Evolutionary conservation across 1,284 basidiomycete genomes (phyloP).

Genomic region (Cystobasidium sp.): DNA sequence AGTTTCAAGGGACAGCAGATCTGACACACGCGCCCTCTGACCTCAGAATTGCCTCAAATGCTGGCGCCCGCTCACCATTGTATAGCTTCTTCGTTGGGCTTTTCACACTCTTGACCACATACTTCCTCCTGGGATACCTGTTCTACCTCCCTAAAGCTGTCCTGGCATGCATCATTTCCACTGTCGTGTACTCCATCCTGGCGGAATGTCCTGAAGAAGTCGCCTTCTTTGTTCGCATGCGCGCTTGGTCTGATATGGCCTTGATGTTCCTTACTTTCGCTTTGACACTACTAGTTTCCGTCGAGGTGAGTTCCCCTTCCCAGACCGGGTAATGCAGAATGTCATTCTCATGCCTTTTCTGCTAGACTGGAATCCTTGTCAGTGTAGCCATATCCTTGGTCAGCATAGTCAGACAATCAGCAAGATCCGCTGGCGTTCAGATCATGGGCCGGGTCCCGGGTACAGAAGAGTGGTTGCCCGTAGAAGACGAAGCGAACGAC

Average conservation of each 20-base stretch:
- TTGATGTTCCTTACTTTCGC: slow-evolving; percentile 84
- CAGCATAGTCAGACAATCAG: slow-evolving; percentile 83
- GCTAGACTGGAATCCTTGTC: slow-evolving; percentile 69
- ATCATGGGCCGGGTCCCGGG: slow-evolving; percentile 81
- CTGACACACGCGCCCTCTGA: slow-evolving; percentile 56
- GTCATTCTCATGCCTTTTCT: background rate
- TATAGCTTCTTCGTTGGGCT: slow-evolving; percentile 76
- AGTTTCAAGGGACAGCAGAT: background rate
- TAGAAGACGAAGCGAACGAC: slow-evolving; percentile 55
- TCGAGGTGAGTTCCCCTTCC: slow-evolving; percentile 63
- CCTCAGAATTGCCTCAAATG: slow-evolving; percentile 80
- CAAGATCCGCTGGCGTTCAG: slow-evolving; percentile 69
- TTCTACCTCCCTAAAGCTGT: slow-evolving; percentile 81
- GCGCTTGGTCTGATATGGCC: slow-evolving; percentile 81
- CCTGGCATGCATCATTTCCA: slow-evolving; percentile 73
- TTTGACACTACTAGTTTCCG: slow-evolving; percentile 75
- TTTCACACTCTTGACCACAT: slow-evolving; percentile 77
- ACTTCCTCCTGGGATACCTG: slow-evolving; percentile 79
- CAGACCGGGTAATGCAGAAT: background rate
- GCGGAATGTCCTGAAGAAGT: slow-evolving; percentile 63
- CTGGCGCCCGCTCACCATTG: slow-evolving; percentile 86
- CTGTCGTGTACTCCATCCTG: slow-evolving; percentile 84
- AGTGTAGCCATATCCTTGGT: slow-evolving; percentile 82
- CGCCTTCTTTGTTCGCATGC: slow-evolving; percentile 61
- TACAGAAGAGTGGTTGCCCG: slow-evolving; percentile 77